Base-by-base conservation (phyloP, 164 flowering plant species). In the Kingdonia uniflora region DNA sequence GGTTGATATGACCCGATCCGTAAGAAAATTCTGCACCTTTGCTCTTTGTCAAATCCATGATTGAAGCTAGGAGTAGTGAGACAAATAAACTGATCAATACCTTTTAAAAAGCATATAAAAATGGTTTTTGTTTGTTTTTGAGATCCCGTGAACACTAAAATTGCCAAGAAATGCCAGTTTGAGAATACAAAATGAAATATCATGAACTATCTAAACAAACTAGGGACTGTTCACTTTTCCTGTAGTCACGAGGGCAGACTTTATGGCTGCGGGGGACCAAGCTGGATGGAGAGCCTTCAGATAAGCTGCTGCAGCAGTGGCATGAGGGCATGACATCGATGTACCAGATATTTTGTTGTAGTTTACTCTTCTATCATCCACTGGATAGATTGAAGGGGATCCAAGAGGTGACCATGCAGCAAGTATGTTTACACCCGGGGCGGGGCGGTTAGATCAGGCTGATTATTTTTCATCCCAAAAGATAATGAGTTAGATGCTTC, bases 261-360 rank as follows among this genome's bases (percentile, higher is more conserved):
- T 70, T 29, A 70, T 62, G n/a, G 70, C 72, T 1, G 77, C 67
- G 7, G 74, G 77, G 19, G 74, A 67, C 77, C 77, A 74, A 13
- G 49, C 42, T 19, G 75, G 71, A 49, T 65, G 65, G 11, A 54
- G 51, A 2, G 75, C 54, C 54, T 70, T 70, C 46, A 74, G 54
- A n/a, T 64, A 73, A 0, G 71, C 67, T 17, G 74, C 72, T 0
- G 49, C 65, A 8, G 51, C 74, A 13, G 56, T 55, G 14, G 55
- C 77, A 42, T 70, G 77, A 5, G 77, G 70, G 52, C 74, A 68
- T 44, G 77, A 47, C 72, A 70, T 68, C 0, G 78, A 74, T 24
- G 73, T 74, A 20, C 75, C 71, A 0, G 73, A 74, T 14, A 58
- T 40, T 14, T 70, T 62, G 22, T 65, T 62, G 60, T 53, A 70